Evolutionary conservation across 768 basidiomycete species (phyloP).

Genomic region (Xerocomellus chrysenteron): DNA sequence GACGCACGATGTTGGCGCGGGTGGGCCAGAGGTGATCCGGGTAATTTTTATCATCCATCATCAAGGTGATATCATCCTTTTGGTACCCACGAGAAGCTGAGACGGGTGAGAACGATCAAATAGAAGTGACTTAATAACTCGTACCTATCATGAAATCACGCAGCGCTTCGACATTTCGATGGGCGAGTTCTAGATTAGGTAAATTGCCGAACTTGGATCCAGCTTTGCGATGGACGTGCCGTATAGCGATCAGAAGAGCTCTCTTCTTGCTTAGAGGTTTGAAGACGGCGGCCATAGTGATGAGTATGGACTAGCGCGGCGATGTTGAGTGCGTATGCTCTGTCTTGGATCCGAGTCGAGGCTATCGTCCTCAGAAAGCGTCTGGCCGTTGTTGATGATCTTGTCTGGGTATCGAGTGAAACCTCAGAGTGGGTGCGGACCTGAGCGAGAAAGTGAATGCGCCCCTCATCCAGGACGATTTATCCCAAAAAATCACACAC

Average conservation of each 20-base stretch:
- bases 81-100: constrained; percentile 40
- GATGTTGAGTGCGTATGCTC: background rate
- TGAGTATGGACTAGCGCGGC: too few species aligned
- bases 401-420: background rate
- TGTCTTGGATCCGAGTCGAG: background rate
- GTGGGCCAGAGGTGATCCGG: constrained; percentile 41
- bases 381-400: background rate
- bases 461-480: too few species aligned
- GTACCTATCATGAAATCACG: constrained; percentile 19
- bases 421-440: background rate
- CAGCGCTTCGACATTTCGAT: constrained; percentile 19
- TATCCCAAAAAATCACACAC: too few species aligned
- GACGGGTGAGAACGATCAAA: background rate
- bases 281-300: background rate
- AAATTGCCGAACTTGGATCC: background rate
- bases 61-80: constrained; percentile 39
- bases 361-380: background rate
- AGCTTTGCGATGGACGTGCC: constrained; percentile 4
- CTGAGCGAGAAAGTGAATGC: background rate
- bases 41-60: constrained; percentile 39
- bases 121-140: background rate
- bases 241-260: constrained; percentile 22
- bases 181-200: constrained; percentile 14
- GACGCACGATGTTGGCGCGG: constrained; percentile 42
- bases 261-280: constrained; percentile 7